Percentiles rank a stretch among this genome's conserved stretches.
These are phyloP conservation scores for Metschnikowia hibisci DNA, from an alignment of 805 yeast species.

Conservation along the genomic window DNA sequence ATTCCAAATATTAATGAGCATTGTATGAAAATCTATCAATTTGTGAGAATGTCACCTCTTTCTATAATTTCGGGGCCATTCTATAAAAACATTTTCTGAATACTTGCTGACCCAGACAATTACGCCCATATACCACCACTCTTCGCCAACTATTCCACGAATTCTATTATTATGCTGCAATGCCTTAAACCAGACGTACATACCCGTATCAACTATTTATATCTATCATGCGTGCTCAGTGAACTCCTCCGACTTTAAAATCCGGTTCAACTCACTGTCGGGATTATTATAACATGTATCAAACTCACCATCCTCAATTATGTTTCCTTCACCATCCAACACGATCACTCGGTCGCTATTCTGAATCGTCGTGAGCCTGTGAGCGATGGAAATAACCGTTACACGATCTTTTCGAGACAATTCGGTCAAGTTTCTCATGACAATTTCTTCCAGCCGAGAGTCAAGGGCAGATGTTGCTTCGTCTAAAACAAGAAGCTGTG, in stretches of 20 bases:
- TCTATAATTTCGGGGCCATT: too few relatives aligned
- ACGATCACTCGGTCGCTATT: slow-evolving; percentile 81
- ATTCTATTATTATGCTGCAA: too few relatives aligned
- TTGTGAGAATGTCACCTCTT: too few relatives aligned
- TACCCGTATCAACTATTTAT: neutral
- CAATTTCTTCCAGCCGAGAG: slow-evolving; percentile 80
- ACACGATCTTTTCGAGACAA: slow-evolving; percentile 43
- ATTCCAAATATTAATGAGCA: too few relatives aligned
- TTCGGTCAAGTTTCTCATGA: slow-evolving; percentile 63
- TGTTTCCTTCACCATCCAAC: slow-evolving; percentile 47
- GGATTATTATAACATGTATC: slow-evolving; percentile 46
- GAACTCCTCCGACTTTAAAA: slow-evolving; percentile 31
- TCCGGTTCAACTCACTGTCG: slow-evolving; percentile 41
- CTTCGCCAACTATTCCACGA: too few relatives aligned
- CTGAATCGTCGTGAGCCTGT: slow-evolving; percentile 81
- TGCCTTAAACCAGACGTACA: too few relatives aligned
- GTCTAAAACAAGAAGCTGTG: slow-evolving; percentile 78
- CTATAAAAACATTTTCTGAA: too few relatives aligned
- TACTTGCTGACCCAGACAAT: too few relatives aligned
- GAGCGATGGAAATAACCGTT: slow-evolving; percentile 88
- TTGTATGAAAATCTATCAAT: too few relatives aligned
- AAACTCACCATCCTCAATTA: slow-evolving; percentile 68
- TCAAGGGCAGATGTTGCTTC: slow-evolving; percentile 96
- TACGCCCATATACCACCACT: too few relatives aligned
- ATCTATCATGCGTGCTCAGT: neutral